Evolutionary conservation across 2,329 filamentous ascomycete species (phyloP).

Genomic region (Fusarium ambrosium): DNA sequence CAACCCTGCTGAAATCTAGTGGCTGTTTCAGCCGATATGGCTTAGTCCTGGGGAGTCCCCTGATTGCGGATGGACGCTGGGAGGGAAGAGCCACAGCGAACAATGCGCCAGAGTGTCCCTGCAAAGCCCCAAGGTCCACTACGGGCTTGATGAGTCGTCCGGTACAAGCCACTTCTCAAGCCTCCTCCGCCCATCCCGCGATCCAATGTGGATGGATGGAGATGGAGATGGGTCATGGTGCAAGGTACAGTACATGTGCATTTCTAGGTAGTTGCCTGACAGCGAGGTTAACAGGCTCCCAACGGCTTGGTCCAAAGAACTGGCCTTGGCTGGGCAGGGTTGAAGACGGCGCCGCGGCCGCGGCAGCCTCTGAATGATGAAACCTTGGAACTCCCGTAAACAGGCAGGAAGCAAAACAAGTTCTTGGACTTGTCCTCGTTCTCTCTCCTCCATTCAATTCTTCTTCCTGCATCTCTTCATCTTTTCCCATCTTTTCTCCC

Average conservation of each 20-base stretch:
- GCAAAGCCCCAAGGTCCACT: background rate
- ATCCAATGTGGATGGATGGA: background rate
- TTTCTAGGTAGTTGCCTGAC: conserved; percentile 9
- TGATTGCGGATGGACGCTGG: conserved; percentile 36
- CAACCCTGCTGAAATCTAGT: conserved; percentile 27
- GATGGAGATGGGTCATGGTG: background rate
- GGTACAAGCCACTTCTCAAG: conserved; percentile 31
- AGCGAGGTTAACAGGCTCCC: conserved; percentile 19
- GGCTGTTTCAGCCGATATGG: conserved; percentile 45
- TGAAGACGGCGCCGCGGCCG: conserved; percentile 25
- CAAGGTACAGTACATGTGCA: conserved; percentile 30
- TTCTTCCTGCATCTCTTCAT: conserved; percentile 5
- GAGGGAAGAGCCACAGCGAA: conserved; percentile 40
- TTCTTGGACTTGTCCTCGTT: background rate
- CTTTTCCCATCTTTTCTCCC: background rate
- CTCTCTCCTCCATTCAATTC: background rate
- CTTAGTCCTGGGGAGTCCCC: conserved; percentile 29
- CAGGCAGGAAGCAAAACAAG: conserved; percentile 15
- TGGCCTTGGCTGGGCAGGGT: conserved; percentile 9
- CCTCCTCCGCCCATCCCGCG: conserved; percentile 32
- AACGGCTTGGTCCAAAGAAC: conserved; percentile 32
- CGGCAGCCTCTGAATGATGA: conserved; percentile 26
- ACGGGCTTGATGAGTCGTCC: background rate
- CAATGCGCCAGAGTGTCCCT: conserved; percentile 36
- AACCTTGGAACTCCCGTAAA: conserved; percentile 27